phyloP scores from a whole-genome alignment of 2,329 filamentous ascomycete species.

The Fonsecaea monophora region DNA sequence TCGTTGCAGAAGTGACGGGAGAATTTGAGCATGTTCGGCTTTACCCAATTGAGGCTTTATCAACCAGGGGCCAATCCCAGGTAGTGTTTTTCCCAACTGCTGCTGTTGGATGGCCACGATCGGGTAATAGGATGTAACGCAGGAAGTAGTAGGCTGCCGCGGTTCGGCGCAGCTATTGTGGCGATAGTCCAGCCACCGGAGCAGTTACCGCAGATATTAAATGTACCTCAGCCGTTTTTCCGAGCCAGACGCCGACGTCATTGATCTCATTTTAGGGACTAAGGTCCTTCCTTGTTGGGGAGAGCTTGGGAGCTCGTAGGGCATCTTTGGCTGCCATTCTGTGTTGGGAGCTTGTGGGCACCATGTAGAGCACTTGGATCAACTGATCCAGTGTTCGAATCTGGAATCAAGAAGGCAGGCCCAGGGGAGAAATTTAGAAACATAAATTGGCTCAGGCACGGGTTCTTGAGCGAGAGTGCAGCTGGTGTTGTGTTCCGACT shows the following conservation, averaged over 20 bases:
- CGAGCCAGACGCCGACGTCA: slow-evolving; percentile 3
- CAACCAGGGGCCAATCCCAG: neutral
- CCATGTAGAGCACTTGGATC: neutral
- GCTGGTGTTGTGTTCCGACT: neutral
- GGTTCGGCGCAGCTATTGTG: slow-evolving; percentile 1
- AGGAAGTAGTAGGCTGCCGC: neutral
- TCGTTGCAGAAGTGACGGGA: slow-evolving; percentile 18
- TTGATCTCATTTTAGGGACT: neutral
- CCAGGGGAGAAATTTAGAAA: neutral
- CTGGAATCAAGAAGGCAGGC: neutral
- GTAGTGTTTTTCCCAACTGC: neutral
- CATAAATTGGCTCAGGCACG: slow-evolving; percentile 7
- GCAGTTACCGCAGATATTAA: neutral
- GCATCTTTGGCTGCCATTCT: too few species aligned
- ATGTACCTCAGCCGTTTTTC: neutral
- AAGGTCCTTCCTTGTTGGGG: neutral
- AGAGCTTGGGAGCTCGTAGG: neutral
- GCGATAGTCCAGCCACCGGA: neutral
- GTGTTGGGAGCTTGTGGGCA: neutral
- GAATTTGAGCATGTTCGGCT: neutral
- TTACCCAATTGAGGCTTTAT: neutral
- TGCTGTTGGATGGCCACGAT: neutral
- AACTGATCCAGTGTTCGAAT: neutral
- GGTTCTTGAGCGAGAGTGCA: neutral
- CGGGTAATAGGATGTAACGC: slow-evolving; percentile 3